Evolutionary conservation across 2,329 filamentous ascomycete species (phyloP).

Genomic region (Botrytis hyacinthi): DNA sequence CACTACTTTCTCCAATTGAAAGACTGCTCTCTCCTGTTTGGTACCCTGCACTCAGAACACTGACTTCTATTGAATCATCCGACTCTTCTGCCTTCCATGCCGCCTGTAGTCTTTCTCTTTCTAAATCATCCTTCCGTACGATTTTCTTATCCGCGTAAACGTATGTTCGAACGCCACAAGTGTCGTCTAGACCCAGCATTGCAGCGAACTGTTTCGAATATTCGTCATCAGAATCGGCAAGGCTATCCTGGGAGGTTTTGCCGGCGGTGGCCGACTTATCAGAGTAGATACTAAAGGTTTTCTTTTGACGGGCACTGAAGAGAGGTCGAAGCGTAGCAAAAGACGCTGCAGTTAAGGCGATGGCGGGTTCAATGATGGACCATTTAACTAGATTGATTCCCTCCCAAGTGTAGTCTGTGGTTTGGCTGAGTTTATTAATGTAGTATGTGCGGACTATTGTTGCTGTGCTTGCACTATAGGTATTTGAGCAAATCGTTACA

Average conservation of each 20-base stretch:
- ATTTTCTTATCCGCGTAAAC: constrained; percentile 18
- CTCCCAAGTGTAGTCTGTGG: constrained; percentile 43
- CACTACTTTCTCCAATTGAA: neutral
- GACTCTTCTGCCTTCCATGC: neutral
- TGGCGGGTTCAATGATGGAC: constrained; percentile 45
- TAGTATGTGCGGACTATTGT: constrained; percentile 47
- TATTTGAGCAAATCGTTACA: neutral
- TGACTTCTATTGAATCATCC: constrained; percentile 13
- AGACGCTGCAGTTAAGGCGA: constrained; percentile 44
- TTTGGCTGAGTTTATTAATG: constrained; percentile 41
- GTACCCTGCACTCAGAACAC: neutral
- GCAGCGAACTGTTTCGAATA: constrained; percentile 8
- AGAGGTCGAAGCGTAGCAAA: constrained; percentile 44
- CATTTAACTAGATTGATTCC: constrained; percentile 46
- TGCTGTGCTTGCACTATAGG: constrained; percentile 42
- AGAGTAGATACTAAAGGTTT: constrained; percentile 2
- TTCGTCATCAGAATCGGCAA: neutral
- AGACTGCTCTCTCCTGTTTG: neutral
- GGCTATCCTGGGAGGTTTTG: neutral
- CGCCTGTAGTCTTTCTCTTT: neutral
- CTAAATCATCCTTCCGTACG: constrained; percentile 1
- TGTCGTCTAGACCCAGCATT: constrained; percentile 9
- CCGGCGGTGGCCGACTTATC: neutral
- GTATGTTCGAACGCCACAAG: constrained; percentile 11
- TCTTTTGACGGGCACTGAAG: constrained; percentile 33